Base-by-base conservation (phyloP, 306 rosid genomes). In the Purshia tridentata region DNA sequence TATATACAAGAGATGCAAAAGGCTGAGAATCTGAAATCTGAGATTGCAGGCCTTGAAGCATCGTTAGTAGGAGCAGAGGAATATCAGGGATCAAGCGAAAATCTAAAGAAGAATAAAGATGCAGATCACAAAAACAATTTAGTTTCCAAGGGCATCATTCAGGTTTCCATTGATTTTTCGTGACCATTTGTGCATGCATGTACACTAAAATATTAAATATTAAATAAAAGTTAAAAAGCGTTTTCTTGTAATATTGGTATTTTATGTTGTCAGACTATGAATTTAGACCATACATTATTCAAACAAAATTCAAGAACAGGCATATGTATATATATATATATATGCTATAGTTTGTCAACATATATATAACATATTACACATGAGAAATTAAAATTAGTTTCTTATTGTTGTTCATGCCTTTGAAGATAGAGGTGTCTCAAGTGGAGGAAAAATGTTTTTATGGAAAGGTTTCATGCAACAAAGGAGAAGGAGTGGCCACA, bases 361-460 rank as follows among this genome's bases (percentile, higher is more conserved):
- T 29, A 29, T n/a, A 29, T 3, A 29, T 29, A n/a, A n/a, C n/a
- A 29, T 29, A 68, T 51, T 13, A 18, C 12, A 22, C 9, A 39
- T 3, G 9, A 13, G 2, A 3, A 22, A 7, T 16, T 66, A 13
- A 13, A 66, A 66, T 50, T 35, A 50, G 35, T 22, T 15, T 42
- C 35, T 29, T 3, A 29, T 29, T 29, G 35, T 29, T 29, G 35
- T 29, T 29, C 35, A 40, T 47, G 81, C 10, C 1, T 67, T 44
- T 76, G 72, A 56, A 93, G 98, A 79, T 93, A 84, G 91, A 89
- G 11, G 86, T 89, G 84, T 83, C 81, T 74, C 96, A 88, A 85
- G 96, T 94, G 74, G 91, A 89, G 81, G 97, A 88, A 81, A 91
- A 84, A 80, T 91, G 86, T 19, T 91, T 89, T 76, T 85, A 86